Evolutionary conservation across 345 rosid genomes (phyloP), one percentile per base, ranked within the genome.

Genomic region (Psidium friedrichsthalianum): DNA sequence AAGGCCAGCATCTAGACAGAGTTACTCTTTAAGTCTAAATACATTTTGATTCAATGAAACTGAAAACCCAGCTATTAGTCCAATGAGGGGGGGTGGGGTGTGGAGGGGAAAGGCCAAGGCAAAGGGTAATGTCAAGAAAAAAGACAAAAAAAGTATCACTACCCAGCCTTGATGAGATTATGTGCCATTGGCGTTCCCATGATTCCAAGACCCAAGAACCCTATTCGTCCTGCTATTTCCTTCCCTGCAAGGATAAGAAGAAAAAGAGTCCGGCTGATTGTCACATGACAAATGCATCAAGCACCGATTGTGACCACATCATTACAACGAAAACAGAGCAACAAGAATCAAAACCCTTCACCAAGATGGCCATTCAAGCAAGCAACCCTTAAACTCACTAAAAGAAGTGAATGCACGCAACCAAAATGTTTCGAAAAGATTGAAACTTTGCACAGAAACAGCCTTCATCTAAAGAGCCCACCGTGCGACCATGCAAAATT

Each of bases 161-260:
- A 95, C 98, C 98, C 99, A 76, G 97, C 94, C 88, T 94, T 96
- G 82, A 96, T 85, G 92, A 96, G 99, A 93, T 96, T 96, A 69
- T 89, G 95, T 47, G 98, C 97, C 99, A 95, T 96, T 52, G 99
- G 98, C 83, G 93, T 85, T 84, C 98, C 99, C 99, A 96, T 96
- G 88, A 96, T 95, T 89, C 99, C 99, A 87, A 94, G 86, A 84
- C 99, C 98, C 49, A 96, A 92, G 91, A 96, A 95, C n/a, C 99
- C 99, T 87, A 96, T 82, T 58, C 92, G 90, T 61, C 89, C 88
- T 8, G 90, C 56, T 32, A 86, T 88, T 58, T 84, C 90, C 82
- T 88, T 92, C 74, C 86, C 90, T 85, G 89, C 88, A 83, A 83
- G 47, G 80, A 69, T 1, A 20, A 69, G 47, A 36, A 8, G 47